Base-by-base conservation (phyloP, 2,329 filamentous ascomycete species). In the Cladosporium sp. region DNA sequence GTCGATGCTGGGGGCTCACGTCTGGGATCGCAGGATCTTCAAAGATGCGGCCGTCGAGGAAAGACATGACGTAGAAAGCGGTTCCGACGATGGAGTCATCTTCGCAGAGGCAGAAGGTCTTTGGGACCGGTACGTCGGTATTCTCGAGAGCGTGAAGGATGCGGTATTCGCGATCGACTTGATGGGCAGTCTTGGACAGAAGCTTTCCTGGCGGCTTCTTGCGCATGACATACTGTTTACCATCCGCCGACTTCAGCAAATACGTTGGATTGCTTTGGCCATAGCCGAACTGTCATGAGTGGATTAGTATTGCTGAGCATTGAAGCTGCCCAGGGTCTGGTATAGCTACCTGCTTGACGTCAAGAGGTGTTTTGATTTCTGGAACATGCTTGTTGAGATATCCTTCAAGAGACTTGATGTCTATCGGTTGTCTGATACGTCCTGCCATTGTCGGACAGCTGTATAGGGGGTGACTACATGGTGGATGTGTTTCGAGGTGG, bases 241-340 rank as follows among this genome's bases (percentile, higher is more conserved):
- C 84, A 70, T 85, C 80, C 63, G 84, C 80, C 53, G 86, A 86
- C 15, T 86, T 96, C 69, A 97, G 81, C 69, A 93, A 90, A 77
- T 97, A 99, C 2, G 94, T 99, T 44, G 94, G 94, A 72, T 97
- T 99, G 58, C 91, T 96, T 77, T 97, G 94, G 60, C 94, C 94
- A 73, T 95, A 97, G 67, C 92, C 91, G 72, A 97, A 99, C 90
- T 97, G 68, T 35, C 51, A 15, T 42, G 3, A 32, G 15, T 36
- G 19, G 3, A 39, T 57, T 40, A 58, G 49, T 56, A 42, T 48
- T 40, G 20, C n/a, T 20, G 40, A 32, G 20, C 24, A 49, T 49
- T 49, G 53, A 12, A 56, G 35, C 17, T 40, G 17, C 25, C 13
- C 32, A 10, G 35, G 13, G 22, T 37, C 24, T 39, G 6, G 35